Percentiles rank a stretch among this genome's conserved stretches.
Conservation (phyloP, 257 asterid genomes). For the Salvia hispanica region DNA sequence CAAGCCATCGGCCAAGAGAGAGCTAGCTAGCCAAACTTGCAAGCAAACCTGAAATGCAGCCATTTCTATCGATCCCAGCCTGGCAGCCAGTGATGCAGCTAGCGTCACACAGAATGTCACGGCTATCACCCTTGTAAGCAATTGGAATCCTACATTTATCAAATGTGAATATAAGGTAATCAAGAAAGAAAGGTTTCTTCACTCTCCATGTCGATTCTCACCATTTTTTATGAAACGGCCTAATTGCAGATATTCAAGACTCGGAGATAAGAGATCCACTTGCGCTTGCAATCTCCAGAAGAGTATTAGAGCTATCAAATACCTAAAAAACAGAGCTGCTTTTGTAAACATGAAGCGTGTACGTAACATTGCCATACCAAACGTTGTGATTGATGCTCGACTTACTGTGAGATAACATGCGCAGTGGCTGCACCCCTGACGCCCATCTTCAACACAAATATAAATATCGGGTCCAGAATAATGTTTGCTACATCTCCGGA, state of each 20-base stretch:
- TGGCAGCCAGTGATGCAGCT: slow-evolving; percentile 80
- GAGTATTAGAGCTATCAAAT: slow-evolving; percentile 64
- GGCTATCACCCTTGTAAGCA: slow-evolving; percentile 78
- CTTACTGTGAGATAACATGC: slow-evolving; percentile 82
- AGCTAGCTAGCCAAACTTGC: slow-evolving; percentile 85
- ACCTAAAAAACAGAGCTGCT: slow-evolving; percentile 47
- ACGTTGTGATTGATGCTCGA: not conserved
- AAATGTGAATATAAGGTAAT: not conserved
- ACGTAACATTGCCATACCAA: not conserved
- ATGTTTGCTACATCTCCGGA: slow-evolving; percentile 67
- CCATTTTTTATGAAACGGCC: slow-evolving; percentile 76
- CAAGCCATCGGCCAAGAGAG: slow-evolving; percentile 82
- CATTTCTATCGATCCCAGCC: slow-evolving; percentile 73
- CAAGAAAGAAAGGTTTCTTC: not conserved
- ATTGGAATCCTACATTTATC: slow-evolving; percentile 51
- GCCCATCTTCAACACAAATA: slow-evolving; percentile 56
- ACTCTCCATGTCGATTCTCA: slow-evolving; percentile 25
- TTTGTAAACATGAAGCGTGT: slow-evolving; percentile 10
- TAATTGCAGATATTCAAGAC: slow-evolving; percentile 54
- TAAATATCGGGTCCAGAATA: slow-evolving; percentile 65
- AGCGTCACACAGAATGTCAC: slow-evolving; percentile 83
- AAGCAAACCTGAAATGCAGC: slow-evolving; percentile 91
- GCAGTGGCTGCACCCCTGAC: slow-evolving; percentile 74
- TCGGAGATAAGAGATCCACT: slow-evolving; percentile 67
- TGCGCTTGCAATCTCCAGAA: slow-evolving; percentile 54